phyloP scores from a whole-genome alignment of 108 stramenopile genomes.

The Fragilaria radians region DNA sequence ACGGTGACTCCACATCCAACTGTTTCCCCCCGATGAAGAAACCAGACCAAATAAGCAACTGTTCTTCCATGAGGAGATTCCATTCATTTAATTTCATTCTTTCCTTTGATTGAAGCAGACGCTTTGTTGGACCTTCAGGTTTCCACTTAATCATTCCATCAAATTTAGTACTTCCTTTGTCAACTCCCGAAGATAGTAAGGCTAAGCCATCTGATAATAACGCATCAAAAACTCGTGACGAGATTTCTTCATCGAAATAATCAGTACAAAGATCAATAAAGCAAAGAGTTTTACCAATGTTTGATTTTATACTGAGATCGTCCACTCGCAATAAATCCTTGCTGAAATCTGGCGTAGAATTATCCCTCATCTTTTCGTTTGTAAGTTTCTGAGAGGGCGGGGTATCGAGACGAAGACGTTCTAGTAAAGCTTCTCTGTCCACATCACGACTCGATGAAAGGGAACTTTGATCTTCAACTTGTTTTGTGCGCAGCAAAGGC shows the following conservation, averaged over 20 bases:
- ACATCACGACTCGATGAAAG: background rate
- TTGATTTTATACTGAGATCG: background rate
- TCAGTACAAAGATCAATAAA: constrained; percentile 24
- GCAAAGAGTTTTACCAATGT: constrained; percentile 1
- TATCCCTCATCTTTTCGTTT: background rate
- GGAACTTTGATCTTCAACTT: background rate
- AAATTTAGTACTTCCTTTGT: background rate
- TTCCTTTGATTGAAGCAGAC: constrained; percentile 11
- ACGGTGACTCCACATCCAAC: constrained; percentile 10
- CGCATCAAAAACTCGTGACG: constrained; percentile 11
- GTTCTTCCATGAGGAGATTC: constrained; percentile 13
- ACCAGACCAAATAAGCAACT: constrained; percentile 35
- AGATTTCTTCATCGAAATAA: constrained; percentile 11
- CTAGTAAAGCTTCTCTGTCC: background rate
- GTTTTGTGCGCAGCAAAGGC: constrained; percentile 1
- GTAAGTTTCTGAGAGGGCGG: background rate
- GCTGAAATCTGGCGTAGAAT: background rate
- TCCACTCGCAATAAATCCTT: background rate
- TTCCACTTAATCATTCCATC: constrained; percentile 27
- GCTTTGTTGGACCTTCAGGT: constrained; percentile 22
- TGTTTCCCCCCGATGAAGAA: constrained; percentile 5
- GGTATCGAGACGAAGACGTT: background rate
- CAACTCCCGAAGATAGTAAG: background rate
- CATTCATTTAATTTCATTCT: constrained; percentile 9
- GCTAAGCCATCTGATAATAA: constrained; percentile 14